Percentiles rank a stretch among this genome's conserved stretches.
phyloP scores from a whole-genome alignment of 345 rosid genomes.

The Geranium brycei region DNA sequence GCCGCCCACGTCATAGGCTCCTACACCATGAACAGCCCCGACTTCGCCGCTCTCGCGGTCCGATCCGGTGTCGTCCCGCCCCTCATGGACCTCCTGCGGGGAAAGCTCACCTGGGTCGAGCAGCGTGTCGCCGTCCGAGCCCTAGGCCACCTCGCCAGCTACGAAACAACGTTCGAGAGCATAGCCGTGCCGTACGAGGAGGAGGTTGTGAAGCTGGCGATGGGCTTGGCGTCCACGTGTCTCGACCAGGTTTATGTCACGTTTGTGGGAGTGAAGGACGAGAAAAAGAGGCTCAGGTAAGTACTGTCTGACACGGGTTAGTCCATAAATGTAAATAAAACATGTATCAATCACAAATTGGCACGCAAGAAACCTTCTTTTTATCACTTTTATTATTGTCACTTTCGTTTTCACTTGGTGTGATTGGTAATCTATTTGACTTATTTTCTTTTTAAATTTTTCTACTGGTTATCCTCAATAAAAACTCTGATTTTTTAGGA shows the following conservation, averaged over 20 bases:
- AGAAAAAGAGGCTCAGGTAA: slow-evolving; percentile 19
- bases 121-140: slow-evolving; percentile 75
- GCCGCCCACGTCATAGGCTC: slow-evolving; percentile 84
- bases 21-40: slow-evolving; percentile 53
- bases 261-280: slow-evolving; percentile 39
- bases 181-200: slow-evolving; percentile 31
- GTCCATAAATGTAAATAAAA: no score
- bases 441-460: no score
- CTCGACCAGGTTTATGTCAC: slow-evolving; percentile 31
- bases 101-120: slow-evolving; percentile 82
- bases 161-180: slow-evolving; percentile 42
- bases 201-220: slow-evolving; percentile 35
- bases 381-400: no score
- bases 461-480: no score
- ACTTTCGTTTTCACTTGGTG: no score
- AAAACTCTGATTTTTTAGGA: no score
- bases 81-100: slow-evolving; percentile 64
- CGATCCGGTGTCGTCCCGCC: slow-evolving; percentile 42
- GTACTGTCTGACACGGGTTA: no score
- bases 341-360: no score
- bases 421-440: no score
- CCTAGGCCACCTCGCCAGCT: slow-evolving; percentile 61
- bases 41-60: slow-evolving; percentile 41
- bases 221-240: slow-evolving; percentile 44
- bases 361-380: no score